Evolutionary conservation across 2,329 filamentous ascomycete species (phyloP).

Genomic region (Helotiales sp.): DNA sequence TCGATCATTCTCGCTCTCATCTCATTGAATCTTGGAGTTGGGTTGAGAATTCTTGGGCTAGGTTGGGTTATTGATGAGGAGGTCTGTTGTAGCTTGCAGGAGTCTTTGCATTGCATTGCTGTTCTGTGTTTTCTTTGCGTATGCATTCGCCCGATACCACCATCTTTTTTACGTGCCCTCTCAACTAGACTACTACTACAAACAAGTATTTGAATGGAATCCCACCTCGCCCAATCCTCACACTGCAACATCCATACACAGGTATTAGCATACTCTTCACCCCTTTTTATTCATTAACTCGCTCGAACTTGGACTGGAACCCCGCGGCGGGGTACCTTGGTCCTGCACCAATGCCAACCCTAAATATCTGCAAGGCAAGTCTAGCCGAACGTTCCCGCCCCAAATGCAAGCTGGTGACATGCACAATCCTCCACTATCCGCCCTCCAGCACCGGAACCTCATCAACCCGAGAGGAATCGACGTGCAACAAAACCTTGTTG

Average conservation of each 20-base stretch:
- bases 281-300: not conserved
- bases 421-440: not conserved
- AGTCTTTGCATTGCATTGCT: not conserved
- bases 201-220: not conserved
- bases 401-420: not conserved
- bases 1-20: not conserved
- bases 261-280: too few relatives aligned
- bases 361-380: not conserved
- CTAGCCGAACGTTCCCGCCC: not conserved
- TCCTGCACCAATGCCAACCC: not conserved
- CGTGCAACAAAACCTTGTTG: slow-evolving; percentile 12
- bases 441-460: not conserved
- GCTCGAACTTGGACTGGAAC: not conserved
- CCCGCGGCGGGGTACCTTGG: not conserved
- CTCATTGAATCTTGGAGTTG: slow-evolving; percentile 6
- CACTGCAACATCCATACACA: too few relatives aligned
- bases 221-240: not conserved
- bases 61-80: not conserved
- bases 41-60: not conserved
- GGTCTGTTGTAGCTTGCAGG: not conserved
- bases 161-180: slow-evolving; percentile 3
- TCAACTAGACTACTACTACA: not conserved
- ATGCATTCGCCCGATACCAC: slow-evolving; percentile 14
- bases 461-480: slow-evolving; percentile 6
- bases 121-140: not conserved